These are phyloP conservation scores for Termitomyces sp. DNA, from an alignment of 768 basidiomycete genomes.

Conservation along the genomic window DNA sequence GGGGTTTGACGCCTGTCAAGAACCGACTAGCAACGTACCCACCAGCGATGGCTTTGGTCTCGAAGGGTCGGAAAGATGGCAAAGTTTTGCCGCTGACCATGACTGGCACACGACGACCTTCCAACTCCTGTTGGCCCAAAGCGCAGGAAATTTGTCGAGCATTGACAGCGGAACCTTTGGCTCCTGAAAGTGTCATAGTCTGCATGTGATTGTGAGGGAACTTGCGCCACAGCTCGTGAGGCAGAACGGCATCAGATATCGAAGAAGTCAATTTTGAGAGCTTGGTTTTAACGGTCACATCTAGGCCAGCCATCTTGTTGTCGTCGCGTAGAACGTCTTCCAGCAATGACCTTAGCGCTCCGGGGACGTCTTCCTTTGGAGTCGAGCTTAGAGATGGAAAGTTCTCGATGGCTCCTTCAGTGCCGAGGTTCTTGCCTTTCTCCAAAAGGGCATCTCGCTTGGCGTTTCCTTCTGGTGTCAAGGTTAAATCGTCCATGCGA, in stretches of 20 bases:
- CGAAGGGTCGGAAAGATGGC: slow-evolving; percentile 94
- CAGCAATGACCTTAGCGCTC: slow-evolving; percentile 59
- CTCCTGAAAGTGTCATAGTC: slow-evolving; percentile 95
- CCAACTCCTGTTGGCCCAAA: slow-evolving; percentile 95
- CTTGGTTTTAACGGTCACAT: slow-evolving; percentile 85
- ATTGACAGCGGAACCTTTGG: slow-evolving; percentile 97
- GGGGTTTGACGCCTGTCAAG: slow-evolving; percentile 95
- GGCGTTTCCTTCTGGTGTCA: slow-evolving; percentile 77
- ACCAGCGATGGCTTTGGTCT: slow-evolving; percentile 97
- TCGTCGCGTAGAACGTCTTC: slow-evolving; percentile 94
- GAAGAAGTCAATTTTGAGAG: slow-evolving; percentile 83
- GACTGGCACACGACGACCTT: slow-evolving; percentile 96
- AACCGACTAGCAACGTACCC: slow-evolving; percentile 98
- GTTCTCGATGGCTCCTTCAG: slow-evolving; percentile 84
- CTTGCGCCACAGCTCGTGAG: slow-evolving; percentile 79
- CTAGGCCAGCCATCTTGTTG: slow-evolving; percentile 94
- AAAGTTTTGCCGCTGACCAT: slow-evolving; percentile 99
- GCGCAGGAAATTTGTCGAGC: slow-evolving; percentile 97
- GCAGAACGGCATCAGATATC: slow-evolving; percentile 85
- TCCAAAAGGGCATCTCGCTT: slow-evolving; percentile 63
- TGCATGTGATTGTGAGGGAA: slow-evolving; percentile 99
- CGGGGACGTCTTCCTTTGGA: slow-evolving; percentile 46
- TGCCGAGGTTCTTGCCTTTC: slow-evolving; percentile 67
- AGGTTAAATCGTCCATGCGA: slow-evolving; percentile 94
- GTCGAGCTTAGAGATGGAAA: slow-evolving; percentile 67